A percentile compares a stretch with the other conserved stretches of the same genome.
Evolutionary conservation across 257 asterid species (phyloP).

Genomic region (Nicotiana benthamiana): DNA sequence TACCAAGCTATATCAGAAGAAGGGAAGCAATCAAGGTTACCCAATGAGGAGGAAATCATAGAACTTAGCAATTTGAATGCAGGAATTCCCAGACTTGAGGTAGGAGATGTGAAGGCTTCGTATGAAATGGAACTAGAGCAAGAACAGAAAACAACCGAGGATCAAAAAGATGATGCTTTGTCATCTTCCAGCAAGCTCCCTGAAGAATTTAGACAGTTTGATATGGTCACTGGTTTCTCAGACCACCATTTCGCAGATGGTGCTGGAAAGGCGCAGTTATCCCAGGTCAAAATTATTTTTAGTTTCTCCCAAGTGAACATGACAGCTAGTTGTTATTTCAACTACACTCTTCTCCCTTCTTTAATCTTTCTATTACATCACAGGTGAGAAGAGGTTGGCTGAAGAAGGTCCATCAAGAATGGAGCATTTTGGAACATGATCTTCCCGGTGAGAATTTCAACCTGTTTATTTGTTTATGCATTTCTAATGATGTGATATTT

Average conservation of each 20-base stretch:
- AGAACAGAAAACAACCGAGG: constrained; percentile 22
- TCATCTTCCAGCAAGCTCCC: constrained; percentile 29
- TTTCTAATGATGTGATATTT: neutral
- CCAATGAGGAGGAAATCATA: constrained; percentile 32
- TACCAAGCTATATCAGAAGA: constrained; percentile 33
- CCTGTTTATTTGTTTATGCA: neutral
- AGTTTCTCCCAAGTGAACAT: neutral
- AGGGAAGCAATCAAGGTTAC: constrained; percentile 12
- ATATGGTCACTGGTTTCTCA: constrained; percentile 64
- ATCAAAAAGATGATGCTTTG: constrained; percentile 14
- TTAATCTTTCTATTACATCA: constrained; percentile 9
- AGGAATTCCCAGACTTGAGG: constrained; percentile 14
- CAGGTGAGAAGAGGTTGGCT: constrained; percentile 72
- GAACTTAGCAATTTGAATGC: constrained; percentile 31
- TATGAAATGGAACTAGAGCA: constrained; percentile 23
- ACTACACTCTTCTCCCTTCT: neutral
- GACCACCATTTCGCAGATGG: constrained; percentile 73
- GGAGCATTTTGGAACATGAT: constrained; percentile 76
- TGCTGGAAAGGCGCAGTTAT: constrained; percentile 41
- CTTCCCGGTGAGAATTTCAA: constrained; percentile 73
- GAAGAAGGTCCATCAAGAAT: constrained; percentile 81
- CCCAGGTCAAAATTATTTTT: constrained; percentile 38
- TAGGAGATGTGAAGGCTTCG: constrained; percentile 18
- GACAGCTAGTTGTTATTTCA: neutral
- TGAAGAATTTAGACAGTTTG: constrained; percentile 55